Conservation (phyloP, 176 grass and related monocot species). For the Lolium multiflorum region DNA sequence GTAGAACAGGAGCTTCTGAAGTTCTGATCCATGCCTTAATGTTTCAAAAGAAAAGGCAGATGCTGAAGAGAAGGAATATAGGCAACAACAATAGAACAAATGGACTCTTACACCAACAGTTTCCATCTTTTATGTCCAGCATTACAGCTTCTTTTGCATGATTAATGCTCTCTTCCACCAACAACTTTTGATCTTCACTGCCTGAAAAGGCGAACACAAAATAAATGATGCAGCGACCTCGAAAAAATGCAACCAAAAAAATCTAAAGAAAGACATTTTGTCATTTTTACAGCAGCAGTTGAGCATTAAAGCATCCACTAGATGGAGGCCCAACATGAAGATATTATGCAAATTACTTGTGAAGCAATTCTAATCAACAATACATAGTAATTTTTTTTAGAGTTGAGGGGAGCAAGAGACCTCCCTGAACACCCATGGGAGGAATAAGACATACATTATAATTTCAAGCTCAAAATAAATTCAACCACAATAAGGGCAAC, state of each 20-base stretch:
- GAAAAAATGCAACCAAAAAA: slow-evolving; percentile 13
- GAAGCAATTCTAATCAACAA: slow-evolving; percentile 20
- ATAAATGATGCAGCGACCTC: neutral
- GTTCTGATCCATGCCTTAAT: slow-evolving; percentile 4
- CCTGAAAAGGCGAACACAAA: slow-evolving; percentile 42
- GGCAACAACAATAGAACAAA: slow-evolving; percentile 36
- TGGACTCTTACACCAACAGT: slow-evolving; percentile 95
- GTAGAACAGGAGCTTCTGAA: neutral
- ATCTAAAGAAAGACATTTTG: neutral
- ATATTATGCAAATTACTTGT: slow-evolving; percentile 7
- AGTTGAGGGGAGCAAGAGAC: neutral
- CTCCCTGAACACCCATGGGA: neutral
- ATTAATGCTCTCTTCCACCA: slow-evolving; percentile 94
- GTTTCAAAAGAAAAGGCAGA: neutral
- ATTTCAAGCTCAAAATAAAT: neutral
- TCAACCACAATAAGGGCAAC: neutral
- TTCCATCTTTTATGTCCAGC: slow-evolving; percentile 92
- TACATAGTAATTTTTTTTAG: neutral
- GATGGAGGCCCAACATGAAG: slow-evolving; percentile 6
- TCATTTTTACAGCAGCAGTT: slow-evolving; percentile 5
- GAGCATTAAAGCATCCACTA: slow-evolving; percentile 11
- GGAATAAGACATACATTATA: neutral
- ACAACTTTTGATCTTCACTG: slow-evolving; percentile 58
- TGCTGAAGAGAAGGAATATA: slow-evolving; percentile 22
- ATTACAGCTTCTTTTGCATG: slow-evolving; percentile 95